Conservation (phyloP, 192 early-diverging fungal species). For the Umbelopsis sp. region DNA sequence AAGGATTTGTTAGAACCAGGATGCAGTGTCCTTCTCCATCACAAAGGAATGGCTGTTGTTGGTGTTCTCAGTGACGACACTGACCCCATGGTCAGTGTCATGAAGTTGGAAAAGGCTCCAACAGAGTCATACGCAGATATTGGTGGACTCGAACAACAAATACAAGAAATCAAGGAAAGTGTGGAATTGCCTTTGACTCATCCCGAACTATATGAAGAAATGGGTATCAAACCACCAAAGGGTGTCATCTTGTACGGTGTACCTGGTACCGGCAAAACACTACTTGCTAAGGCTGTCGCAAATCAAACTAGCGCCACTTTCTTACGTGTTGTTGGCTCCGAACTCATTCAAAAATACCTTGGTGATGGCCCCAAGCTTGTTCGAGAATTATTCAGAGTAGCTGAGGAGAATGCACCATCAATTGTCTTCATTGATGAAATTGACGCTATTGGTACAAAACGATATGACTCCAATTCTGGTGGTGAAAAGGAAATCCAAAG, state of each 20-base stretch:
- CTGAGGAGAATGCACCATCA: constrained; percentile 93
- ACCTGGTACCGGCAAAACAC: constrained; percentile 92
- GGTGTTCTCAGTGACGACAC: constrained; percentile 95
- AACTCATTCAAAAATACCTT: constrained; percentile 98
- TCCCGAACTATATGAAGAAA: constrained; percentile 96
- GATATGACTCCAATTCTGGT: constrained; percentile 93
- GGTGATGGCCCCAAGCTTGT: constrained; percentile 98
- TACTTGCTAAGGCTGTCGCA: constrained; percentile 97
- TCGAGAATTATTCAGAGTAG: constrained; percentile 95
- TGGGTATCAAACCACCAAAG: constrained; percentile 98
- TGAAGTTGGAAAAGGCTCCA: constrained; percentile 99
- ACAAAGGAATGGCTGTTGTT: constrained; percentile 89
- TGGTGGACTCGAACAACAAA: constrained; percentile 95
- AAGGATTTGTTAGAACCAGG: constrained; percentile 98
- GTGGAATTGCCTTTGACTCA: constrained; percentile 97
- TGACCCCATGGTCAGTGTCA: constrained; percentile 99
- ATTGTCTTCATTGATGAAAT: constrained; percentile 99
- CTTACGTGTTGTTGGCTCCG: constrained; percentile 95
- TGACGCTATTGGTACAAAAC: constrained; percentile 97
- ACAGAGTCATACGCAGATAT: constrained; percentile 98
- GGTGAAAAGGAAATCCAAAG: constrained; percentile 97
- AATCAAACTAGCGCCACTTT: constrained; percentile 98
- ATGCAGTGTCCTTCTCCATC: constrained; percentile 93
- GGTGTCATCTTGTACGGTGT: constrained; percentile 96
- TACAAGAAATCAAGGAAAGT: constrained; percentile 86